phyloP scores from a whole-genome alignment of 2,329 filamentous ascomycete genomes.

The Plenodomus biglobosus region DNA sequence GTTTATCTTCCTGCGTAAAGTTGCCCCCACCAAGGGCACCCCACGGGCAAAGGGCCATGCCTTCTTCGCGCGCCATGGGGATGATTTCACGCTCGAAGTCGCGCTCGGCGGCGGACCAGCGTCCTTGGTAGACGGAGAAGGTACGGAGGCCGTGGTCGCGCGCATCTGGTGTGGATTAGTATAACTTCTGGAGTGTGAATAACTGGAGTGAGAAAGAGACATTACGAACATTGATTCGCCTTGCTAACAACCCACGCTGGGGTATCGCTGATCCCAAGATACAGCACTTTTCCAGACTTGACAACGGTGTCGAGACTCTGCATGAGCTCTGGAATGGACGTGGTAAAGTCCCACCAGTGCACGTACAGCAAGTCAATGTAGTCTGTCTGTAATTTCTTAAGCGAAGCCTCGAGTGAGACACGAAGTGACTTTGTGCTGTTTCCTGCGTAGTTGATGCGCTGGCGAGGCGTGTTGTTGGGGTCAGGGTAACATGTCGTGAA shows the following conservation, averaged over 20 bases:
- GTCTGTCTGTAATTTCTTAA: conserved; percentile 47
- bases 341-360: conserved; percentile 48
- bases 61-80: conserved; percentile 64
- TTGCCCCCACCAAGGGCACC: conserved; percentile 54
- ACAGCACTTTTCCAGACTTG: conserved; percentile 43
- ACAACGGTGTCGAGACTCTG: conserved; percentile 42
- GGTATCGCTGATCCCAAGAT: conserved; percentile 44
- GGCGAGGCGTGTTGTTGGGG: conserved; percentile 26
- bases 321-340: conserved; percentile 43
- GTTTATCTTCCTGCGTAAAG: conserved; percentile 43
- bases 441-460: conserved; percentile 48
- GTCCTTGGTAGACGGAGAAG: conserved; percentile 70
- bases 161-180: conserved; percentile 53
- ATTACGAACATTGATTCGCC: conserved; percentile 48
- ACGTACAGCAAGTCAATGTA: conserved; percentile 47
- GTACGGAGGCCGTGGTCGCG: conserved; percentile 68
- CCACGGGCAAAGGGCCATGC: conserved; percentile 63
- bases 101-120: conserved; percentile 61
- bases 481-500: conserved; percentile 46
- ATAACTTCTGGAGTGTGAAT: neutral
- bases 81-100: conserved; percentile 72
- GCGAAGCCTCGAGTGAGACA: conserved; percentile 42
- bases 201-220: neutral
- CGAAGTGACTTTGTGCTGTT: conserved; percentile 45
- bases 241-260: conserved; percentile 50